Percentiles rank a stretch among this genome's conserved stretches.
Conservation (phyloP, 1,139 yeast species). For the Suhomyces panamericanus region DNA sequence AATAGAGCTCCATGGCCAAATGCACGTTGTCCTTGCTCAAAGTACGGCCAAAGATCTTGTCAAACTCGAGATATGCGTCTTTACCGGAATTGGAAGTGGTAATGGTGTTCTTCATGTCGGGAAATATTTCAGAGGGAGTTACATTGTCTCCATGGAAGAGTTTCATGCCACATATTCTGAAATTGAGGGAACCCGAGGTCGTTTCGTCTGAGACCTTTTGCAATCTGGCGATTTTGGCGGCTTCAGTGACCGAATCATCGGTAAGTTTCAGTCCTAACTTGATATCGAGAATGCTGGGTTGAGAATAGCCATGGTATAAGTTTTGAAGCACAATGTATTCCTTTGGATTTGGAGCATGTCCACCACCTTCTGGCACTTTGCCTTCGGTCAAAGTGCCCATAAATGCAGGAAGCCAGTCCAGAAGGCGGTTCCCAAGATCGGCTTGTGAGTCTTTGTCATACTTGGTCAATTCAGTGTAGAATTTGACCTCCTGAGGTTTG, state of each 20-base stretch:
- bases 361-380: background rate
- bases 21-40: constrained; percentile 46
- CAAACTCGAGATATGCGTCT: constrained; percentile 48
- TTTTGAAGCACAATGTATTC: constrained; percentile 73
- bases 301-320: constrained; percentile 55
- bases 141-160: constrained; percentile 30
- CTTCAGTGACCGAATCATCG: constrained; percentile 55
- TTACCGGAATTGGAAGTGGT: constrained; percentile 19
- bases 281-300: constrained; percentile 79
- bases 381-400: constrained; percentile 37
- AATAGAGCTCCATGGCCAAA: constrained; percentile 54
- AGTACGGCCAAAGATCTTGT: constrained; percentile 71
- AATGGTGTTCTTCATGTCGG: constrained; percentile 16
- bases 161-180: constrained; percentile 90
- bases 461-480: constrained; percentile 46
- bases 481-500: constrained; percentile 61
- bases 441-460: constrained; percentile 13
- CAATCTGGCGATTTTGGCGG: constrained; percentile 63
- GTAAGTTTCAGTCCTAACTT: constrained; percentile 74
- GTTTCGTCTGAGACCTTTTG: constrained; percentile 64
- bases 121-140: constrained; percentile 11
- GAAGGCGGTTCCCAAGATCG: constrained; percentile 37
- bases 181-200: constrained; percentile 74
- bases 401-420: constrained; percentile 54
- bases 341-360: constrained; percentile 8